Evolutionary conservation across 495 filamentous ascomycete genomes (phyloP), one percentile per base, ranked within the genome.

Genomic region (Aeminium ludgeri): DNA sequence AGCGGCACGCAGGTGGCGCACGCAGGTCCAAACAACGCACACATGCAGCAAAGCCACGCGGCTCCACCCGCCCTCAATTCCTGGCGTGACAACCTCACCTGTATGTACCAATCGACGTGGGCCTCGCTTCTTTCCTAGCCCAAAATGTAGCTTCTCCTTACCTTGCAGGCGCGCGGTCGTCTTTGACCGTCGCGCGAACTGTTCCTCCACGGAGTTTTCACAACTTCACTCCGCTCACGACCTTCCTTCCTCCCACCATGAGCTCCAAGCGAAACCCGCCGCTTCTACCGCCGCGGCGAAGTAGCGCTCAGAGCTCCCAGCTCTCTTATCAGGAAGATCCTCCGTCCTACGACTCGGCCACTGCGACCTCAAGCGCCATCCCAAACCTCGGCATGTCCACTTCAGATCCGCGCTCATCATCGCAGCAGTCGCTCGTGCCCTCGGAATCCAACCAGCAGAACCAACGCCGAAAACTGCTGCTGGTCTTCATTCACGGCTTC

Each of bases 401-500:
- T 2, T 49, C 58, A 35, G 78, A 80, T 48, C 73, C 73, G 7
- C 68, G 76, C 23, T 66, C 70, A 1, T 73, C 73, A 11, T 81
- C 78, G 10, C 66, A 65, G 2, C 73, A 80, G 43, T 80, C 76
- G 5, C 59, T 81, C 36, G 57, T 66, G 7, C 69, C 75, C 0
- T 61, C 66, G 12, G 52, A 62, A 5, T 57, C 59, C 10, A 57
- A 55, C 12, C 20, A 58, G 17, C 38, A 54, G 54, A 58, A 61
- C 36, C 52, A 59, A 8, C 59, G 67, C n/a, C 59, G 86, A 42
- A 79, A 61, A 20, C 64, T 96, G 10, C 65, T 96, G 1, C 49
- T 94, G 8, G 60, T 96, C 17, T 94, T 84, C 55, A 76, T 96
- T 50, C 48, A 51, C 61, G 87, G 87, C 32, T 95, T 94, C 63